phyloP scores from a whole-genome alignment of 345 rosid genomes.

The Euphorbia peplus region DNA sequence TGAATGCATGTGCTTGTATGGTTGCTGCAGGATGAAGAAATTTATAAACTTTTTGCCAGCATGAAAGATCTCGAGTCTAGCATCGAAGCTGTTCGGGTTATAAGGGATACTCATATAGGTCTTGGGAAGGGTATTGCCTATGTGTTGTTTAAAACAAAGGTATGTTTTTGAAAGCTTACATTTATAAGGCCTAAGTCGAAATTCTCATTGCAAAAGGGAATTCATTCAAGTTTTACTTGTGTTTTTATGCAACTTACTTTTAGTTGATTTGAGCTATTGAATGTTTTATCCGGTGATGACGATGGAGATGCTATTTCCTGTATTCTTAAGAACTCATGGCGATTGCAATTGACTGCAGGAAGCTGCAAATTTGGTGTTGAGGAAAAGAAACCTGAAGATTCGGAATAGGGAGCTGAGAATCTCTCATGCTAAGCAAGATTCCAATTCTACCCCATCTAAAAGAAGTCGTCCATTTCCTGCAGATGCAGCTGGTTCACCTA shows the following conservation, averaged over 20 bases:
- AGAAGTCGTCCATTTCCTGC: conserved; percentile 43
- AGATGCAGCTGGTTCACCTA: conserved; percentile 32
- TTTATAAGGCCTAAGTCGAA: background rate
- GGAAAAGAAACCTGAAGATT: conserved; percentile 62
- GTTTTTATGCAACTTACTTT: background rate
- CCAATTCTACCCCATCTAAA: conserved; percentile 68
- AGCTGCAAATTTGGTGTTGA: conserved; percentile 61
- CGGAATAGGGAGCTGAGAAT: conserved; percentile 72
- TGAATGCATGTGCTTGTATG: background rate
- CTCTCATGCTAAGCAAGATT: conserved; percentile 51
- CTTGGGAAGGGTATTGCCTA: conserved; percentile 96
- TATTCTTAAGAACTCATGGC: background rate
- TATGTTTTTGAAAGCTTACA: conserved; percentile 39
- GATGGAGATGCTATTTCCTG: background rate
- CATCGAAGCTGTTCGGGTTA: conserved; percentile 87
- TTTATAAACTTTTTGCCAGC: conserved; percentile 72
- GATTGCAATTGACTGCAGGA: conserved; percentile 43
- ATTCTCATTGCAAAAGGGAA: background rate
- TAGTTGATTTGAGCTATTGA: too few species aligned
- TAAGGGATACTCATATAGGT: conserved; percentile 78
- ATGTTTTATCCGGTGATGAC: background rate
- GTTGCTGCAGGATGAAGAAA: conserved; percentile 74
- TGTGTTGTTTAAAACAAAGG: conserved; percentile 82
- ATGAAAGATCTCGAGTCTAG: conserved; percentile 52
- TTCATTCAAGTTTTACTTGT: background rate